phyloP scores from a whole-genome alignment of 768 basidiomycete genomes.

The Sistotremastrum suecicum region DNA sequence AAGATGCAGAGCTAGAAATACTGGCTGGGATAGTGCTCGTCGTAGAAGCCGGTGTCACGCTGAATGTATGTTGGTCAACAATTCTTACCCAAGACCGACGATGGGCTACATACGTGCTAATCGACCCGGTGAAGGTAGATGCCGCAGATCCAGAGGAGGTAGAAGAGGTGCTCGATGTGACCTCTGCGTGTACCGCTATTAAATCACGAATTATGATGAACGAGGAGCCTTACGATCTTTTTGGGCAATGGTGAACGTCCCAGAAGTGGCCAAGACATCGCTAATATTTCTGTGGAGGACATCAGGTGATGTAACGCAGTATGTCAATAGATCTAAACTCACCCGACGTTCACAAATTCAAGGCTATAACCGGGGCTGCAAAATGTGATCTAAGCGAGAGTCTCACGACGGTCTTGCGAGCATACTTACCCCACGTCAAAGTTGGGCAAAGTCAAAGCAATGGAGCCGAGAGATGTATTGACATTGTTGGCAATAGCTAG shows the following conservation, averaged over 20 bases:
- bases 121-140: not conserved
- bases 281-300: constrained; percentile 24
- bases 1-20: too few relatives aligned
- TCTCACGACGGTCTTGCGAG: not conserved
- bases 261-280: constrained; percentile 25
- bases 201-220: too few relatives aligned
- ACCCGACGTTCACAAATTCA: constrained; percentile 30
- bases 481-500: constrained; percentile 47
- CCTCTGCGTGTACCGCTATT: not conserved
- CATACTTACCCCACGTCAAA: constrained; percentile 34
- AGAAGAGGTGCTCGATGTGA: not conserved
- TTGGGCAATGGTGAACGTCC: constrained; percentile 27
- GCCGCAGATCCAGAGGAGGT: constrained; percentile 8
- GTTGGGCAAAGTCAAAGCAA: constrained; percentile 30
- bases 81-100: too few relatives aligned
- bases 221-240: too few relatives aligned
- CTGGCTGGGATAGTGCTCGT: too few relatives aligned
- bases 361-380: constrained; percentile 35
- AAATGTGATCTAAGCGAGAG: not conserved
- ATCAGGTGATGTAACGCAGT: not conserved
- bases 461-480: constrained; percentile 16
- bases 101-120: too few relatives aligned
- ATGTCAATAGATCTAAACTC: not conserved
- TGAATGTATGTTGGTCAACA: too few relatives aligned
- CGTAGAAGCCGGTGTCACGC: too few relatives aligned